A percentile compares a stretch with the other conserved stretches of the same genome.
phyloP scores from a whole-genome alignment of 2,329 filamentous ascomycete genomes.

The Colletotrichum cereale region DNA sequence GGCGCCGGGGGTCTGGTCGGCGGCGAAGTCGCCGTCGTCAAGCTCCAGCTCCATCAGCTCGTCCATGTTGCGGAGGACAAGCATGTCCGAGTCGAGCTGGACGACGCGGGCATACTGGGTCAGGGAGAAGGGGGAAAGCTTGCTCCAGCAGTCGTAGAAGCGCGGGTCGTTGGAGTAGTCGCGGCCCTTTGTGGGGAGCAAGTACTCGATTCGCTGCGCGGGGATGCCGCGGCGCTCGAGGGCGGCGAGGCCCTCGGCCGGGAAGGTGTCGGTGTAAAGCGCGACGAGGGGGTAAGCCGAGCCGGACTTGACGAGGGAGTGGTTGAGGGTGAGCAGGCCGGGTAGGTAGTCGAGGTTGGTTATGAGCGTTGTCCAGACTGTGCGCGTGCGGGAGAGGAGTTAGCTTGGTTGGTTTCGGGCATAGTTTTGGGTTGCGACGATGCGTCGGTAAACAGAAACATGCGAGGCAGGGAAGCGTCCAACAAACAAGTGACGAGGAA shows the following conservation, averaged over 20 bases:
- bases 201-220: slow-evolving; percentile 77
- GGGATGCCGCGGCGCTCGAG: slow-evolving; percentile 78
- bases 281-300: slow-evolving; percentile 84
- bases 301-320: slow-evolving; percentile 74
- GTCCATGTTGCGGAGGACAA: slow-evolving; percentile 87
- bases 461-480: neutral
- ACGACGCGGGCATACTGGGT: slow-evolving; percentile 83
- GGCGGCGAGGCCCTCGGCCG: slow-evolving; percentile 74
- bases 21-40: slow-evolving; percentile 58
- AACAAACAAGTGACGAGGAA: neutral
- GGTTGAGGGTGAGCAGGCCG: slow-evolving; percentile 84
- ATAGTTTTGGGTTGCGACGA: slow-evolving; percentile 12
- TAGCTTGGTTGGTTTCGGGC: neutral
- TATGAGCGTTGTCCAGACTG: slow-evolving; percentile 90
- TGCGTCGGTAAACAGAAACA: neutral
- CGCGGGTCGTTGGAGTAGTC: slow-evolving; percentile 83
- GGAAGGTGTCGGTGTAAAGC: slow-evolving; percentile 85
- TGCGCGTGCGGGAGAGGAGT: slow-evolving; percentile 9
- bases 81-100: slow-evolving; percentile 90
- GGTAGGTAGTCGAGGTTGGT: slow-evolving; percentile 87
- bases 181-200: slow-evolving; percentile 74
- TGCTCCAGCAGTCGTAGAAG: slow-evolving; percentile 93
- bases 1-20: slow-evolving; percentile 29
- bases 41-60: slow-evolving; percentile 88
- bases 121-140: slow-evolving; percentile 83